A percentile compares a stretch with the other conserved stretches of the same genome.
These are phyloP conservation scores for Sporothrix euskadiensis DNA, from an alignment of 2,329 filamentous ascomycete genomes.

Conservation along the genomic window DNA sequence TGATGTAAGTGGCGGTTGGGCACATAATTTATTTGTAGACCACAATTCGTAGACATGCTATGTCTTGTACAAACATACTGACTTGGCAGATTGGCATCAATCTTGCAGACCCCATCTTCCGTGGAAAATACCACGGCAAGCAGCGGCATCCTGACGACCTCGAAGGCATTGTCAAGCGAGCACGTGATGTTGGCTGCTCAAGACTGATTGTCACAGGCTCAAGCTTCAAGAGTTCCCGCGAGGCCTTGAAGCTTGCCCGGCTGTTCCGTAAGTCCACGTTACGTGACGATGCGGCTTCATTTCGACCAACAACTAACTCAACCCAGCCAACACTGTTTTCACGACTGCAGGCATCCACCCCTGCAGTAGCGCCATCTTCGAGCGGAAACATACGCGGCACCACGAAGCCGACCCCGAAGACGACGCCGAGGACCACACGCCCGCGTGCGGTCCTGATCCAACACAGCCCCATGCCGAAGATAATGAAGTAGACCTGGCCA, in stretches of 20 bases:
- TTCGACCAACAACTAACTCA: not conserved
- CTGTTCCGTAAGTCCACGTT: constrained; percentile 60
- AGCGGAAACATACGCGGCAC: constrained; percentile 50
- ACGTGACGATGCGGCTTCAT: constrained; percentile 38
- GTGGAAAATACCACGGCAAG: constrained; percentile 79
- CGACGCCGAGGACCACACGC: constrained; percentile 46
- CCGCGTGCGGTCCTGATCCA: constrained; percentile 57
- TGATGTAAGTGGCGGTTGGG: constrained; percentile 51
- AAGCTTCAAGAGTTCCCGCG: constrained; percentile 73
- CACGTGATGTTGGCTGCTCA: constrained; percentile 72
- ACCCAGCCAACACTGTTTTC: constrained; percentile 74
- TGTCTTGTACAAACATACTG: not conserved
- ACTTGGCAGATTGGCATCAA: constrained; percentile 79
- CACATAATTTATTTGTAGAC: not conserved
- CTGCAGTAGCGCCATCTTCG: constrained; percentile 80
- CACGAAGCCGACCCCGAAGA: constrained; percentile 49
- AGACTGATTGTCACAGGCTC: constrained; percentile 96
- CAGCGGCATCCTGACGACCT: constrained; percentile 73
- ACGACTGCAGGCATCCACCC: constrained; percentile 93
- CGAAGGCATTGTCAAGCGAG: constrained; percentile 73
- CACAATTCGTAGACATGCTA: not conserved
- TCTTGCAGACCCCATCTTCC: constrained; percentile 87
- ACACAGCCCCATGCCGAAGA: constrained; percentile 51
- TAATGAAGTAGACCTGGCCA: constrained; percentile 44
- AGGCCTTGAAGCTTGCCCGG: constrained; percentile 71